Conservation (phyloP, 2,329 filamentous ascomycete species). For the Colletotrichum theobromicola region DNA sequence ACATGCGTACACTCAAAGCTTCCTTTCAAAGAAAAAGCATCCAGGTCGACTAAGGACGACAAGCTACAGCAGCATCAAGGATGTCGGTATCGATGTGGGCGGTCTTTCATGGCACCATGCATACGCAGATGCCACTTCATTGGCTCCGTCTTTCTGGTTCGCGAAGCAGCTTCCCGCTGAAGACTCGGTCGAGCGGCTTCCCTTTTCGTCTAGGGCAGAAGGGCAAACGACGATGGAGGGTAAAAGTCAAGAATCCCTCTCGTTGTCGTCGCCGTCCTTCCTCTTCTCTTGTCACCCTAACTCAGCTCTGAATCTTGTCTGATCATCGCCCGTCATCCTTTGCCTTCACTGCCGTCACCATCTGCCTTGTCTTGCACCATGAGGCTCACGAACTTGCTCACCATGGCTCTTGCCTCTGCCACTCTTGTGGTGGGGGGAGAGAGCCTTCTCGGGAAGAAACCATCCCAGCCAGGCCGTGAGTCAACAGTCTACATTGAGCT, state of each 20-base stretch:
- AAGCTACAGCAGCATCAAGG: background rate
- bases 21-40: background rate
- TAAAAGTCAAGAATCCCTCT: background rate
- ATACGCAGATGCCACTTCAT: background rate
- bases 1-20: background rate
- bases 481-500: no score
- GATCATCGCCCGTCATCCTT: no score
- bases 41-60: background rate
- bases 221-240: background rate
- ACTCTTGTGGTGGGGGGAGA: no score
- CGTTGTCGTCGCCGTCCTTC: background rate
- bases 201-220: background rate
- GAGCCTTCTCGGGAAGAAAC: no score
- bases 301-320: background rate
- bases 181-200: background rate
- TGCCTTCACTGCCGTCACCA: no score
- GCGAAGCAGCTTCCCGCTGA: background rate
- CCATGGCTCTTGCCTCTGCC: rapidly evolving
- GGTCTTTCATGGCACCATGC: background rate
- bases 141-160: background rate
- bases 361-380: no score
- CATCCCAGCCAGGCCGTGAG: no score
- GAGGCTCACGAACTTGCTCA: no score
- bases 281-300: background rate
- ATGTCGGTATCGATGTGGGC: background rate